Evolutionary conservation across 164 flowering plant species (phyloP).

Genomic region (Kalanchoe fedtschenkoi): DNA sequence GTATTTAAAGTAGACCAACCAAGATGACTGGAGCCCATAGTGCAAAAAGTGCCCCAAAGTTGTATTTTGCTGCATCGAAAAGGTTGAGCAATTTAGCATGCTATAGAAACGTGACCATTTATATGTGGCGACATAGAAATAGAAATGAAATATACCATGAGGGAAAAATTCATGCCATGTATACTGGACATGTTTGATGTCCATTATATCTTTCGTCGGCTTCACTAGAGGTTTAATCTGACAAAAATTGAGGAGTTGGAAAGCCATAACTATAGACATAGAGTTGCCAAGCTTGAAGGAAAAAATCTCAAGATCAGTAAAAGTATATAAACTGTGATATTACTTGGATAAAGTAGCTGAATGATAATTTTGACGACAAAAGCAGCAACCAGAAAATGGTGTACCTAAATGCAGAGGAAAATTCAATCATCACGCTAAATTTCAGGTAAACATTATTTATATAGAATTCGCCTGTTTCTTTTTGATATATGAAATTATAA

Average conservation of each 20-base stretch:
- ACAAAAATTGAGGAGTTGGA: background rate
- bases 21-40: slow-evolving; percentile 86
- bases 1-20: slow-evolving; percentile 29
- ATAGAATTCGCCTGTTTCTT: background rate
- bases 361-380: slow-evolving; percentile 55
- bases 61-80: slow-evolving; percentile 50
- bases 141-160: slow-evolving; percentile 31
- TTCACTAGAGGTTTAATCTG: slow-evolving; percentile 83
- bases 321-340: slow-evolving; percentile 3
- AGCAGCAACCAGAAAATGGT: slow-evolving; percentile 87
- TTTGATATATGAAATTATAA: background rate
- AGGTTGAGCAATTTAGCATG: slow-evolving; percentile 10
- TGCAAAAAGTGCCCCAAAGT: slow-evolving; percentile 70
- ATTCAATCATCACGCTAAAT: background rate
- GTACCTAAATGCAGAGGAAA: slow-evolving; percentile 42
- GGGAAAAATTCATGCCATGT: slow-evolving; percentile 98
- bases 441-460: background rate
- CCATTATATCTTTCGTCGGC: slow-evolving; percentile 86
- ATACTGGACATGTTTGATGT: slow-evolving; percentile 39
- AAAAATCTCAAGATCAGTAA: background rate
- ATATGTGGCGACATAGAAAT: slow-evolving; percentile 5
- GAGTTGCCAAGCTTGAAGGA: background rate
- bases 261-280: too few relatives aligned
- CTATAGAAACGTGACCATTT: background rate
- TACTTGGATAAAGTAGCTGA: slow-evolving; percentile 80